phyloP scores from a whole-genome alignment of 2,329 filamentous ascomycete genomes.

The Lachnellula occidentalis region DNA sequence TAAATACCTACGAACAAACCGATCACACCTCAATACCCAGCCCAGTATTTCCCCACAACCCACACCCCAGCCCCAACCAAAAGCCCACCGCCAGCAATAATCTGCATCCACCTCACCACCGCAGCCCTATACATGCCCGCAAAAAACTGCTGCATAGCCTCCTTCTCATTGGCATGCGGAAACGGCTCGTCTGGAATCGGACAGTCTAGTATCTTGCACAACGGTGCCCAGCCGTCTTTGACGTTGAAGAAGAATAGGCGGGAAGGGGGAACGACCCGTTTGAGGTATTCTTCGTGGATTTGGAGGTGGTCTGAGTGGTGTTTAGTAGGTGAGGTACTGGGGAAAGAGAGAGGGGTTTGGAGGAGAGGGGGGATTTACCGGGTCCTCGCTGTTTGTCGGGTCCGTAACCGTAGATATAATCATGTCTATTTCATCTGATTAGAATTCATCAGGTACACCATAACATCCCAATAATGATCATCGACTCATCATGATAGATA shows the following conservation, averaged over 20 bases:
- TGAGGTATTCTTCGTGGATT: slow-evolving; percentile 12
- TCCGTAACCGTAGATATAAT: too few species aligned
- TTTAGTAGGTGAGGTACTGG: too few species aligned
- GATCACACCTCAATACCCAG: too few species aligned
- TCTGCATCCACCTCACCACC: slow-evolving; percentile 5
- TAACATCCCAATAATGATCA: too few species aligned
- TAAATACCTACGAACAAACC: too few species aligned
- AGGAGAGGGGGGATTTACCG: background rate
- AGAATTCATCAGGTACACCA: too few species aligned
- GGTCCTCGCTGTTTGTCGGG: too few species aligned
- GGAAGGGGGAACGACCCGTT: slow-evolving; percentile 7
- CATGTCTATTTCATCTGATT: too few species aligned
- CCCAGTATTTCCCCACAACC: too few species aligned
- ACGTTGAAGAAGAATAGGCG: slow-evolving; percentile 14
- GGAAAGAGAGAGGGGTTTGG: too few species aligned
- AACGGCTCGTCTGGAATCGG: slow-evolving; percentile 30
- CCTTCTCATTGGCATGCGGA: slow-evolving; percentile 26
- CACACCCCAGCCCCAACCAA: background rate
- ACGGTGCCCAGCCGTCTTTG: slow-evolving; percentile 30
- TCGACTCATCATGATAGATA: background rate
- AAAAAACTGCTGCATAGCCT: slow-evolving; percentile 11
- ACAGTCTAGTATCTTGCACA: slow-evolving; percentile 31
- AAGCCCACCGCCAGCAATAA: slow-evolving; percentile 2
- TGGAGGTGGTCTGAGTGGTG: slow-evolving; percentile 3
- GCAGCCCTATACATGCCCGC: slow-evolving; percentile 2